phyloP scores from a whole-genome alignment of 345 rosid genomes.

The Brassica incana region DNA sequence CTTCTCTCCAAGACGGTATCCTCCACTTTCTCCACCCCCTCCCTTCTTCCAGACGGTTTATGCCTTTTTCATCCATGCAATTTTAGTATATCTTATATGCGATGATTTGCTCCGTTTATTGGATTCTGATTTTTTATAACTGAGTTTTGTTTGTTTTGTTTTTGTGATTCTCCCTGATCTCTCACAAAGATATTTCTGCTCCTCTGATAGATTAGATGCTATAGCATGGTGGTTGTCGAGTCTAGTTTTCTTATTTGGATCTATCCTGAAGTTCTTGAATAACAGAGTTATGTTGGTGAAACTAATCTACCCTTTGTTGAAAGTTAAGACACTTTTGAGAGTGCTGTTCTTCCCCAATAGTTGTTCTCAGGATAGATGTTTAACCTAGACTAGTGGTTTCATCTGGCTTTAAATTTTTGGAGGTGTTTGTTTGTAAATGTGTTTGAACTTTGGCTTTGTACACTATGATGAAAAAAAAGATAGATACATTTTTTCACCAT shows the following conservation, averaged over 20 bases:
- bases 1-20: constrained; percentile 92
- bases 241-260: neutral
- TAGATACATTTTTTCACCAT: neutral
- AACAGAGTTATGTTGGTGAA: neutral
- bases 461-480: neutral
- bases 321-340: neutral
- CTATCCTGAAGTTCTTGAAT: neutral
- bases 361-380: neutral
- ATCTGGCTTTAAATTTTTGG: neutral
- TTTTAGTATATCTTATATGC: too few relatives aligned
- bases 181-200: too few relatives aligned
- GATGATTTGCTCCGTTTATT: too few relatives aligned
- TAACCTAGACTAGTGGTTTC: neutral
- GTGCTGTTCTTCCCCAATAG: neutral
- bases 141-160: too few relatives aligned
- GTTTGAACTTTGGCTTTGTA: neutral
- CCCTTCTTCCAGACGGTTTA: too few relatives aligned
- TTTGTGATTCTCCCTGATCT: too few relatives aligned
- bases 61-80: too few relatives aligned
- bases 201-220: too few relatives aligned
- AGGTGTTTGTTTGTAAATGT: too few relatives aligned
- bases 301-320: neutral
- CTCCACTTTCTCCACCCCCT: neutral
- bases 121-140: too few relatives aligned
- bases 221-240: too few relatives aligned